Evolutionary conservation across 192 early-diverging fungal genomes (phyloP).

Genomic region (Coemansia pectinata): DNA sequence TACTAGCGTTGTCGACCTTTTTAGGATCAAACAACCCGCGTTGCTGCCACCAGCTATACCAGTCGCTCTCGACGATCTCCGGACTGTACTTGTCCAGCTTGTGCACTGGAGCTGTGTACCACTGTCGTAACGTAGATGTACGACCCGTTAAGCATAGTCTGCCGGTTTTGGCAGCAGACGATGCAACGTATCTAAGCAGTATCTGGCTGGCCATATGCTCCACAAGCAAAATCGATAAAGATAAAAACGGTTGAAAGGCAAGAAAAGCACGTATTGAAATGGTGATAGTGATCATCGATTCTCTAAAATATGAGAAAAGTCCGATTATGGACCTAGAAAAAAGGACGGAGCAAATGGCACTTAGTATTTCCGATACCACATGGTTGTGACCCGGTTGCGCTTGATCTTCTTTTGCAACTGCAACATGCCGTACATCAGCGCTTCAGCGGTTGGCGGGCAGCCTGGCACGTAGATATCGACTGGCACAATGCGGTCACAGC

Average conservation of each 20-base stretch:
- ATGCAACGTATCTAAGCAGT: neutral
- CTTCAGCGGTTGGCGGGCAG: conserved; percentile 96
- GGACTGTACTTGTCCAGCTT: conserved; percentile 44
- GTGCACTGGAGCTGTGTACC: conserved; percentile 41
- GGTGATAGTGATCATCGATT: neutral
- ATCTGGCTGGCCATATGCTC: neutral
- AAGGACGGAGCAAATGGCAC: neutral
- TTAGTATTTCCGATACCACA: conserved; percentile 80
- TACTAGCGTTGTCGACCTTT: conserved; percentile 11
- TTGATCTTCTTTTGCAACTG: conserved; percentile 99
- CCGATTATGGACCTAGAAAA: neutral
- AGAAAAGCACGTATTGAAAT: neutral
- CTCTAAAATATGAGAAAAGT: neutral
- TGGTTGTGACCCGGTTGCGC: conserved; percentile 69
- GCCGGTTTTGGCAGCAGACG: neutral
- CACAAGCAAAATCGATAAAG: neutral
- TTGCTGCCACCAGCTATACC: conserved; percentile 97
- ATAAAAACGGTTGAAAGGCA: neutral
- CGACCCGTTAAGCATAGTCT: neutral
- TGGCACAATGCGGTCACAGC: conserved; percentile 95
- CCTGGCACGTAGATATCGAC: conserved; percentile 96
- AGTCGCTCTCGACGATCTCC: conserved; percentile 76
- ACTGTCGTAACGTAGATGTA: neutral
- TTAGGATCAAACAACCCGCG: conserved; percentile 62
- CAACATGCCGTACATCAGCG: conserved; percentile 93